Base-by-base conservation (phyloP, 108 stramenopile species). In the Stephanodiscus triporus region DNA sequence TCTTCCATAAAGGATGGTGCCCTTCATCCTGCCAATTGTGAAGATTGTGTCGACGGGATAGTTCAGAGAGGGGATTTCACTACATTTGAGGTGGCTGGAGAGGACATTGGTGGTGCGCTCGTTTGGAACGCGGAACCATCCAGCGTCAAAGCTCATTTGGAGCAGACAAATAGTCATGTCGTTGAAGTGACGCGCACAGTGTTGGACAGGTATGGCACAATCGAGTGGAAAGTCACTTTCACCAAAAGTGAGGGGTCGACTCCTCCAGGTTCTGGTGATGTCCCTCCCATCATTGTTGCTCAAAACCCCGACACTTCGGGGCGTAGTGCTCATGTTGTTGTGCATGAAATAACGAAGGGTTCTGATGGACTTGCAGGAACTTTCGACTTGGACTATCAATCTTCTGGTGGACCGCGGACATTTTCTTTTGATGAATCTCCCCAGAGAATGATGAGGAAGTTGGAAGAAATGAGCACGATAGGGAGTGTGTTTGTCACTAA, bases 221-320 rank as follows among this genome's bases (percentile, higher is more conserved):
- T 86, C 56, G 81, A 91, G 59, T 95, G 88, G 86, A 48, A 24
- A 32, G 51, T 78, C 0, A 85, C 85, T 7, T 93, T 93, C 72
- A 84, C 78, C 23, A 49, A 85, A 70, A 93, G 92, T 68, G 73
- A 74, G 8, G 82, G 68, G 2, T 43, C 85, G 43, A 82, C 69
- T 24, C 92, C 92, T 6, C 86, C 92, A 11, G 94, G 94, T 20
- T 80, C 91, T 30, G 94, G 92, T 19, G 85, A 92, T 73, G 50
- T 92, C n/a, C 34, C 54, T 27, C 19, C 27, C 8, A 63, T 94
- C 2, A 29, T 17, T 19, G 87, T 92, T 13, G 57, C 42, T 20
- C 91, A 91, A 57, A 69, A 32, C 22, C 45, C 70, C 2, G 89
- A 83, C 61, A 87, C 82, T 29, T 69, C 55, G 20, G 86, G 81